Evolutionary conservation across 129 eudicot species (phyloP).

Genomic region (Helianthus tuberosus): DNA sequence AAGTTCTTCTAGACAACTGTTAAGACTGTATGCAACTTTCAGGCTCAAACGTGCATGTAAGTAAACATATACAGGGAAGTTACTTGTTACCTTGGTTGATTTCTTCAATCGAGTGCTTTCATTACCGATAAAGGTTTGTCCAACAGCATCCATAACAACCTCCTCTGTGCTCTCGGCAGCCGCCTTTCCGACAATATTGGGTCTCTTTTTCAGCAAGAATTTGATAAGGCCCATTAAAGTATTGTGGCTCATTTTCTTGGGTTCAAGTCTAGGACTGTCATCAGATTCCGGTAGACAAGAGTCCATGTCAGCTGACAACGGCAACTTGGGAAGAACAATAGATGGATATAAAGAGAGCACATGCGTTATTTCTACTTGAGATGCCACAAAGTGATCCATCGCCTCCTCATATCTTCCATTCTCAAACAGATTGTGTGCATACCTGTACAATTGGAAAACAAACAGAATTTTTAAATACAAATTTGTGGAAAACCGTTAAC

Average conservation of each 20-base stretch:
- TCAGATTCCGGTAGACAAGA: constrained; percentile 57
- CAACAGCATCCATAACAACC: constrained; percentile 91
- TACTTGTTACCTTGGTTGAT: constrained; percentile 61
- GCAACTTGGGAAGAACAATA: constrained; percentile 68
- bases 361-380: constrained; percentile 91
- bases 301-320: constrained; percentile 64
- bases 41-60: neutral
- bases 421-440: constrained; percentile 86
- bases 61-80: constrained; percentile 18
- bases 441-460: constrained; percentile 46
- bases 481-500: constrained; percentile 3
- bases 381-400: constrained; percentile 90
- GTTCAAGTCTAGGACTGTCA: constrained; percentile 58
- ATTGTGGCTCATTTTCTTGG: constrained; percentile 90
- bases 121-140: constrained; percentile 54
- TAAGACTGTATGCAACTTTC: neutral
- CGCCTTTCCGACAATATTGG: constrained; percentile 82
- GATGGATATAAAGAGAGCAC: constrained; percentile 91
- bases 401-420: constrained; percentile 94
- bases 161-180: constrained; percentile 97
- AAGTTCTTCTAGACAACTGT: neutral
- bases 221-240: constrained; percentile 88
- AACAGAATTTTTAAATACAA: neutral
- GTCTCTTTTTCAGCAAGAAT: constrained; percentile 84
- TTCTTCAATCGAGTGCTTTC: constrained; percentile 55